phyloP scores from a whole-genome alignment of 768 basidiomycete species.

The Hypholoma fasciculare region DNA sequence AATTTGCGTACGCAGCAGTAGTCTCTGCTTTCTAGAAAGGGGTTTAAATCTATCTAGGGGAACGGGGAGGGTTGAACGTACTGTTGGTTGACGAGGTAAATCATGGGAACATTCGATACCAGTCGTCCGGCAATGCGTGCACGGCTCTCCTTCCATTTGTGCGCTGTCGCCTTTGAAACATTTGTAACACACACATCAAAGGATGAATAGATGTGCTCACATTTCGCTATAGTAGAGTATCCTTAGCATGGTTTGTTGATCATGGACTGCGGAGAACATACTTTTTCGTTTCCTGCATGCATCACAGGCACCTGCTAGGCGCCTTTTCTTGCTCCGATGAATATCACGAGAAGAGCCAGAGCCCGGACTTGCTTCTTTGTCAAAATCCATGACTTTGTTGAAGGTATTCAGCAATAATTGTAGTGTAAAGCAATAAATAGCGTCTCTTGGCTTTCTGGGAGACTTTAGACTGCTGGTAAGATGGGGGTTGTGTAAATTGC shows the following conservation, averaged over 20 bases:
- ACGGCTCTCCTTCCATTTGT: neutral
- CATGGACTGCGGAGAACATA: neutral
- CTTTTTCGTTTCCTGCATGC: constrained; percentile 5
- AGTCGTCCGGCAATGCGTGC: constrained; percentile 1
- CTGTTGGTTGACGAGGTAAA: constrained; percentile 5
- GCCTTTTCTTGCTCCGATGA: constrained; percentile 2
- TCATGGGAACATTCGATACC: constrained; percentile 3
- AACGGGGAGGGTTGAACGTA: neutral
- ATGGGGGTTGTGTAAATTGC: no score
- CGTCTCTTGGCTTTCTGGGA: no score
- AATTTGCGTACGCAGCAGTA: constrained; percentile 29
- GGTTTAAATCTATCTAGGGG: neutral
- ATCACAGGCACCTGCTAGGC: constrained; percentile 6
- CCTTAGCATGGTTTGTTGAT: neutral
- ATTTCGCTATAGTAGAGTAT: neutral
- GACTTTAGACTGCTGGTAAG: no score
- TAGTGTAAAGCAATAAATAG: no score
- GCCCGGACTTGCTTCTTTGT: neutral
- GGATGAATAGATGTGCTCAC: neutral
- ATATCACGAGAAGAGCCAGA: neutral
- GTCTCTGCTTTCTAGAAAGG: constrained; percentile 23
- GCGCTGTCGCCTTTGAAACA: constrained; percentile 2
- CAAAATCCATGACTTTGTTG: neutral
- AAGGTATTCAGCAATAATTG: neutral
- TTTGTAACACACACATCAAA: neutral